Evolutionary conservation across 139 green algal species (phyloP).

Genomic region (Nannochloris sp.): DNA sequence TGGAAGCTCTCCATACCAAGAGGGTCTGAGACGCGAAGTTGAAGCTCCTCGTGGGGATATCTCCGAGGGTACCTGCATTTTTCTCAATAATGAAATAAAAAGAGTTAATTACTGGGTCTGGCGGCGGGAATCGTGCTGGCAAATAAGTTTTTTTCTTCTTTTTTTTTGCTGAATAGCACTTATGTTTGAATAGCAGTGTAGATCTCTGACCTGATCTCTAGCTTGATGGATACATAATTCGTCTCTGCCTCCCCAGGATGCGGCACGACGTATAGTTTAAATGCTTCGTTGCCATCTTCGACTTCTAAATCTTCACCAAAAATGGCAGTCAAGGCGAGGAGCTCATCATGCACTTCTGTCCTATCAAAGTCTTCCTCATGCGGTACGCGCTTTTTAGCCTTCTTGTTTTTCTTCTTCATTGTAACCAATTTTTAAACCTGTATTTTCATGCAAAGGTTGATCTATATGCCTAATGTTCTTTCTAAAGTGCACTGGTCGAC

Average conservation of each 20-base stretch:
- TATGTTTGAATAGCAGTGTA: not conserved
- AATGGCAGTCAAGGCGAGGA: slow-evolving; percentile 48
- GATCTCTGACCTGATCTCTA: slow-evolving; percentile 40
- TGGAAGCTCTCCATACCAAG: slow-evolving; percentile 10
- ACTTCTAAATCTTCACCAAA: slow-evolving; percentile 38
- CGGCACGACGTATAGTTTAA: slow-evolving; percentile 49
- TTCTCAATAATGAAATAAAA: not conserved
- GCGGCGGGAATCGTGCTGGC: too few relatives aligned
- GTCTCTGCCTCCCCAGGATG: slow-evolving; percentile 39
- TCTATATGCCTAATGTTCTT: too few relatives aligned
- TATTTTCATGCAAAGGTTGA: not conserved
- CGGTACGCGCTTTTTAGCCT: slow-evolving; percentile 10
- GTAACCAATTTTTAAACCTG: not conserved
- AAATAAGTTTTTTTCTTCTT: too few relatives aligned
- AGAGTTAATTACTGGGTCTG: not conserved
- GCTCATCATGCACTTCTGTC: slow-evolving; percentile 29
- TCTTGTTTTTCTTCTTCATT: slow-evolving; percentile 33
- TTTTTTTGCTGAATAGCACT: too few relatives aligned
- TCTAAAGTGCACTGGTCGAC: too few relatives aligned
- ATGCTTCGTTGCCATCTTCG: slow-evolving; percentile 41
- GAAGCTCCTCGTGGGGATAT: slow-evolving; percentile 23
- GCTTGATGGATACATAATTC: slow-evolving; percentile 41
- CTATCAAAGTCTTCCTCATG: not conserved
- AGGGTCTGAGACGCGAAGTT: slow-evolving; percentile 9
- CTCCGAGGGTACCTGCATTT: slow-evolving; percentile 8